Base-by-base conservation (phyloP, 1,284 basidiomycete genomes). In the Grifola frondosa region DNA sequence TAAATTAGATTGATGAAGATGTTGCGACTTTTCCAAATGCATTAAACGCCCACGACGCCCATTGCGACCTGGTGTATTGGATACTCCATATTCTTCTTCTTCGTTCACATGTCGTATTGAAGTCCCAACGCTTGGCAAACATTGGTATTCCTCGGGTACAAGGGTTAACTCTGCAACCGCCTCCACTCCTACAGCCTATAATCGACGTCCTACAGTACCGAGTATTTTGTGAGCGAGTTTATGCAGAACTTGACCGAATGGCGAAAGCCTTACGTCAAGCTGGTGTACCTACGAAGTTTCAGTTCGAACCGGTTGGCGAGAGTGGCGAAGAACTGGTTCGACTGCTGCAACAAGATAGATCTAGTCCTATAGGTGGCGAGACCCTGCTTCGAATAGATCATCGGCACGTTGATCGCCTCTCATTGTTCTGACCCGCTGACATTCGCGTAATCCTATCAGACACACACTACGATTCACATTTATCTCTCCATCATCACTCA, bases 181-280 rank as follows among this genome's bases (percentile, higher is more conserved):
- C 64, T 12, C 58, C 59, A 3, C 49, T 69, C 29, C 53, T 91
- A 10, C 82, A 82, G 37, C 85, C 84, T 0, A 68, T 89, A 46
- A 81, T 89, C 49, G 84, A 88, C 57, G 54, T 88, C 17, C 62
- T 90, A 28, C 88, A 89, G 61, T 91, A 90, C 57, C 76, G 78
- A 52, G 77, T 78, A 16, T 89, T 91, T 60, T 84, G 82, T 57
- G 60, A 73, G 42, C 73, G 81, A 45, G 69, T 89, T 30, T 72
- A 75, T 41, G 47, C 61, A 1, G 84, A 88, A 64, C 63, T 90
- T 24, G 61, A 66, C 33, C 72, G 70, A 48, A 70, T 80, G 37
- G 67, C 70, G 5, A 41, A 49, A 21, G 77, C 77, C 3, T 61
- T 91, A 38, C 63, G 61, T 16, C 60, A 52, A 30, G 79, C 74